These are phyloP conservation scores for Calophaca sinica DNA, from an alignment of 306 rosid species.

Conservation along the genomic window DNA sequence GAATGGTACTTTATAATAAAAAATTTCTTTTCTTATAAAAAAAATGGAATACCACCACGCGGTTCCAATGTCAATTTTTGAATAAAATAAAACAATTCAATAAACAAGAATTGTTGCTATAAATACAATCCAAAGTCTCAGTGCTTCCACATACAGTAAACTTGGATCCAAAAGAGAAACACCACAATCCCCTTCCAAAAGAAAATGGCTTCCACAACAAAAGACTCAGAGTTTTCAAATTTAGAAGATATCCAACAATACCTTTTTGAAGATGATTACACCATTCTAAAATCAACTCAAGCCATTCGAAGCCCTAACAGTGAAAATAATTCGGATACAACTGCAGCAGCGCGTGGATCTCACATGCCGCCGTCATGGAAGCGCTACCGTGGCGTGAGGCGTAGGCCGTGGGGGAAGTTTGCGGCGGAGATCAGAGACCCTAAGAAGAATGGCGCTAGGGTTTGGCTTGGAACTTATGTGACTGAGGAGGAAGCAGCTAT, in stretches of 20 bases:
- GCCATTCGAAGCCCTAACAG: background rate
- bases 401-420: slow-evolving; percentile 76
- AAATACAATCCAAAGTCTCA: background rate
- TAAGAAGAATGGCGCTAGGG: slow-evolving; percentile 57
- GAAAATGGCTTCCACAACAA: slow-evolving; percentile 28
- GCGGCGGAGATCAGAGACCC: slow-evolving; percentile 65
- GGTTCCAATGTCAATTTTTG: background rate
- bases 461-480: slow-evolving; percentile 74
- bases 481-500: slow-evolving; percentile 64
- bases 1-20: background rate
- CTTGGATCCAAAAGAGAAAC: background rate
- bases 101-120: background rate
- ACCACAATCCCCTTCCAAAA: background rate
- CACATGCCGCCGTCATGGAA: slow-evolving; percentile 34
- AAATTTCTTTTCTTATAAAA: too few relatives aligned
- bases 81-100: background rate
- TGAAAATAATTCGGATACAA: background rate
- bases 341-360: background rate
- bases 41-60: slow-evolving; percentile 7
- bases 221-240: slow-evolving; percentile 18
- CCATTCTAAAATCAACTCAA: background rate
- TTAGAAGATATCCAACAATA: slow-evolving; percentile 40
- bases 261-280: slow-evolving; percentile 41
- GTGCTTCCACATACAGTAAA: background rate
- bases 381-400: slow-evolving; percentile 65